phyloP scores from a whole-genome alignment of 805 yeast species.

The Monosporozyma yasuniensis region DNA sequence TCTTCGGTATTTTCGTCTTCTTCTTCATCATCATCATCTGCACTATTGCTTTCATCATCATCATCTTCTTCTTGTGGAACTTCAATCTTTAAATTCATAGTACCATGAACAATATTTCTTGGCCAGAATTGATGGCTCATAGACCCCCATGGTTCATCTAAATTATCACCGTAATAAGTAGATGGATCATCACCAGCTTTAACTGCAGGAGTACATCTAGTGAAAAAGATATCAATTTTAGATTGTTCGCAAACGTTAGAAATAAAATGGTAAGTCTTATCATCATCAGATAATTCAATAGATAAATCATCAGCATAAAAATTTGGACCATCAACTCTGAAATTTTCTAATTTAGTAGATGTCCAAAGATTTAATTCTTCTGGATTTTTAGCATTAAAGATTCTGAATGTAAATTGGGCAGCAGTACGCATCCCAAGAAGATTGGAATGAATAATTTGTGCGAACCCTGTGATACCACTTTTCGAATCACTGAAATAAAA shows the following conservation, averaged over 20 bases:
- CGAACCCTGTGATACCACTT: conserved; percentile 70
- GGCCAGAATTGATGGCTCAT: conserved; percentile 99
- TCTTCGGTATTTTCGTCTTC: conserved; percentile 11
- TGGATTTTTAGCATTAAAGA: conserved; percentile 37
- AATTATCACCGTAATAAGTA: conserved; percentile 79
- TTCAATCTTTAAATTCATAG: conserved; percentile 38
- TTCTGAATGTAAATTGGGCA: conserved; percentile 88
- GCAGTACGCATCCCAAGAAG: conserved; percentile 80
- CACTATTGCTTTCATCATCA: conserved; percentile 9
- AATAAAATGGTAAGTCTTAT: conserved; percentile 43
- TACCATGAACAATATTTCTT: conserved; percentile 63
- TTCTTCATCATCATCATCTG: conserved; percentile 7
- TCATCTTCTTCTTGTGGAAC: conserved; percentile 8
- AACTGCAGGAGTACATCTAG: conserved; percentile 63
- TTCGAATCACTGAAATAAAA: conserved; percentile 68
- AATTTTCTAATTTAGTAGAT: conserved; percentile 78
- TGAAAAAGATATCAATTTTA: conserved; percentile 57
- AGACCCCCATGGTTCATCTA: conserved; percentile 86
- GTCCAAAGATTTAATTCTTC: conserved; percentile 57
- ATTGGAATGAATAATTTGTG: conserved; percentile 90
- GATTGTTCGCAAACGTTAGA: conserved; percentile 63
- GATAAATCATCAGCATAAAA: conserved; percentile 70
- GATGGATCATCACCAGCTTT: conserved; percentile 85
- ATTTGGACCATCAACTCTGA: conserved; percentile 60
- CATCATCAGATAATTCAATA: conserved; percentile 51